phyloP scores from a whole-genome alignment of 441 rosid genomes.

The Gossypium gossypioides region DNA sequence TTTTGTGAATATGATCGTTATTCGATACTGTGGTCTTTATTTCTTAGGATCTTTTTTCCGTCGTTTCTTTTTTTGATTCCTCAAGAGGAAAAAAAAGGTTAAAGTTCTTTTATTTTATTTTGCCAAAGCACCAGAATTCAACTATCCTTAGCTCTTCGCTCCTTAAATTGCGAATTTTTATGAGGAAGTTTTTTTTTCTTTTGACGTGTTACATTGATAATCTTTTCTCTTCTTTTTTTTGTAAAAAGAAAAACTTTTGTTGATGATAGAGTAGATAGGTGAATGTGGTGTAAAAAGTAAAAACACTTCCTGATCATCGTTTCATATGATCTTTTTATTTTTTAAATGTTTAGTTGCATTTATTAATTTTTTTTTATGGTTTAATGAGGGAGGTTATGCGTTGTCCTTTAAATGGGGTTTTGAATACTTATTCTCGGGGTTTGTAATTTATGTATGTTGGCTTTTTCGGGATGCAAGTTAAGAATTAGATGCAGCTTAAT shows the following conservation, averaged over 20 bases:
- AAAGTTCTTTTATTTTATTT: not conserved
- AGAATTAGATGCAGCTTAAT: not conserved
- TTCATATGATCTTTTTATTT: not conserved
- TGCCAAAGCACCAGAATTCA: not conserved
- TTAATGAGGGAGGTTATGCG: not conserved
- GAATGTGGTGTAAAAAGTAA: not conserved
- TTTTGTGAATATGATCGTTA: not conserved
- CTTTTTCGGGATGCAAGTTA: not conserved
- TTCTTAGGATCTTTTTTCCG: not conserved
- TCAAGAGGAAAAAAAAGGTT: not conserved
- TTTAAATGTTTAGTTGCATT: not conserved
- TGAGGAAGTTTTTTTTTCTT: not conserved
- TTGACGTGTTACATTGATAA: not conserved
- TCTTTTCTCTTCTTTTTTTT: not conserved
- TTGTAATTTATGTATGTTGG: not conserved
- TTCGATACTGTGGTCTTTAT: not conserved
- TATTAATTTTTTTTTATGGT: not conserved
- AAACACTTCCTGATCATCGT: not conserved
- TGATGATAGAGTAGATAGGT: not conserved
- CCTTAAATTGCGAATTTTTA: not conserved
- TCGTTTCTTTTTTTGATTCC: not conserved
- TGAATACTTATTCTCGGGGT: not conserved
- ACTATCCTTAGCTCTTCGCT: not conserved
- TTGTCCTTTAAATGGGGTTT: not conserved
- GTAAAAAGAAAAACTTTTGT: not conserved